phyloP scores from a whole-genome alignment of 768 basidiomycete species.

The Hirschioporus abietinus region DNA sequence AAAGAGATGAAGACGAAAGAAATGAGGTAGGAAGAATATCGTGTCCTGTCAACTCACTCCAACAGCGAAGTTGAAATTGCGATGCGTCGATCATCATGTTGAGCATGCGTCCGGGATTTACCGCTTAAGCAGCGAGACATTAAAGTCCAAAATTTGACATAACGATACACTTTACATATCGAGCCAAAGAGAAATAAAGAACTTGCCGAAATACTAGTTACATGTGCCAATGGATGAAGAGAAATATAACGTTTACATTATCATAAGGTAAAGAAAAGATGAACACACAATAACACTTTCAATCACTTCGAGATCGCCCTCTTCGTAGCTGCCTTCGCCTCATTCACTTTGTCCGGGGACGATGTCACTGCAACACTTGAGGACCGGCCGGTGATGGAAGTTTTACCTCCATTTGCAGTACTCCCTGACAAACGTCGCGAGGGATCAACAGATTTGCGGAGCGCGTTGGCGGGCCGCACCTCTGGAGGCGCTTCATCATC shows the following conservation, averaged over 20 bases:
- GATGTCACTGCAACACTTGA: slow-evolving; percentile 2
- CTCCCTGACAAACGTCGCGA: not conserved
- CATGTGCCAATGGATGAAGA: not conserved
- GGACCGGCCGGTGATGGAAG: not conserved
- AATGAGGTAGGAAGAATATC: not conserved
- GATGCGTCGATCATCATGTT: not conserved
- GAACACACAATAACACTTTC: not conserved
- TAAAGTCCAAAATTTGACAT: too few species aligned
- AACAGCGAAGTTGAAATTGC: not conserved
- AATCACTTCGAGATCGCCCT: slow-evolving; percentile 1
- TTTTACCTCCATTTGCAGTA: not conserved
- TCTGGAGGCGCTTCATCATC: slow-evolving; percentile 11
- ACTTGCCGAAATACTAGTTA: not conserved
- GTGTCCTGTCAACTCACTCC: not conserved
- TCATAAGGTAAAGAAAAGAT: not conserved
- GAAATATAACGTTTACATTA: not conserved
- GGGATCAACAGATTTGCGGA: slow-evolving; percentile 2
- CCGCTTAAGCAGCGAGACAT: too few species aligned
- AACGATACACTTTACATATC: too few species aligned
- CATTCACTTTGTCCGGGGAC: not conserved
- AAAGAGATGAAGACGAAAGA: not conserved
- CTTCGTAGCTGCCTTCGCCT: not conserved
- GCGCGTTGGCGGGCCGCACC: not conserved
- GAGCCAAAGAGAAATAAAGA: not conserved
- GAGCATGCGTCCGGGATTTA: too few species aligned